These are phyloP conservation scores for Phytophthora pluvialis DNA, from an alignment of 352 stramenopile genomes.

Conservation along the genomic window DNA sequence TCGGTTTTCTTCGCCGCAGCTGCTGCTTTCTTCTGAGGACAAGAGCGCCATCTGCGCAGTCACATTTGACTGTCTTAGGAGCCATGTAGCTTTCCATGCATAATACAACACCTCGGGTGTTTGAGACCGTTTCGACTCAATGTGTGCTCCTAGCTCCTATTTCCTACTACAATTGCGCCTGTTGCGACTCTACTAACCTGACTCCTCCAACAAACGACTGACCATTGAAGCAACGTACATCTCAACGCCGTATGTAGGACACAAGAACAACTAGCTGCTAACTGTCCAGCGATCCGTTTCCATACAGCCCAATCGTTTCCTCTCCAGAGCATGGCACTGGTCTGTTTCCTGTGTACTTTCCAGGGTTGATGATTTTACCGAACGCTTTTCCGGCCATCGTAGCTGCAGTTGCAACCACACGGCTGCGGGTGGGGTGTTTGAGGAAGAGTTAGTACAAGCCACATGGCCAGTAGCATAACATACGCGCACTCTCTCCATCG, in stretches of 20 bases:
- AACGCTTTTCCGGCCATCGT: slow-evolving; percentile 1
- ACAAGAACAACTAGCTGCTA: neutral
- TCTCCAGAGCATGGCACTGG: no score
- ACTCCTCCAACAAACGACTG: no score
- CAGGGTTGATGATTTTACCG: neutral
- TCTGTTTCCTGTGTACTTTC: neutral
- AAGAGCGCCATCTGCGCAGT: slow-evolving; percentile 14
- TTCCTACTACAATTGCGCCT: neutral
- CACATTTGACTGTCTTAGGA: slow-evolving; percentile 4
- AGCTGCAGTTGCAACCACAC: slow-evolving; percentile 2
- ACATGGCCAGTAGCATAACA: slow-evolving; percentile 18
- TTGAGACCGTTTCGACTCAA: neutral
- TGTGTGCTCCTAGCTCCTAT: no score
- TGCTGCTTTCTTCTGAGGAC: slow-evolving; percentile 16
- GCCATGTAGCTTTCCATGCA: neutral
- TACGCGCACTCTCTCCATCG: slow-evolving; percentile 11
- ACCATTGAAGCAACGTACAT: neutral
- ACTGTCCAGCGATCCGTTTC: neutral
- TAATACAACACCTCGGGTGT: neutral
- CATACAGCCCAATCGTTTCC: neutral
- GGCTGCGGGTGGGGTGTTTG: neutral
- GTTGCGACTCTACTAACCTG: neutral
- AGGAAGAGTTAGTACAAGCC: slow-evolving; percentile 14
- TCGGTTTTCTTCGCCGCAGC: slow-evolving; percentile 19
- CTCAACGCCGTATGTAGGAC: neutral